A percentile compares a stretch with the other conserved stretches of the same genome.
Conservation (phyloP, 768 basidiomycete genomes). For the Amyloporia xantha region DNA sequence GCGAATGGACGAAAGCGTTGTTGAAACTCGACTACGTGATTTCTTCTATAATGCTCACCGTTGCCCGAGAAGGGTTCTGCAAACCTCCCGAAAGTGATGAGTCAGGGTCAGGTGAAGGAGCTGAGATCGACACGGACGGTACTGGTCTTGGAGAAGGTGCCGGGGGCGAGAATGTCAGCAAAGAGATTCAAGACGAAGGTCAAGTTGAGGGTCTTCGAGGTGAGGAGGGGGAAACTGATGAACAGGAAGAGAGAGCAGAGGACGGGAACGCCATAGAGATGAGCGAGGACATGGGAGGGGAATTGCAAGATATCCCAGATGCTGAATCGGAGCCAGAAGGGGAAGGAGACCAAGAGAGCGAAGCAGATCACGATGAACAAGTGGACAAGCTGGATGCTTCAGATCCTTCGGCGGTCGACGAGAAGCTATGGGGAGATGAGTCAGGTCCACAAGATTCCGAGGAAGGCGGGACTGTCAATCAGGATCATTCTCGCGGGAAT, state of each 20-base stretch:
- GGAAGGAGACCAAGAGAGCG: slow-evolving; percentile 43
- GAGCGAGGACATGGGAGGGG: slow-evolving; percentile 83
- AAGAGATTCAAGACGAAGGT: slow-evolving; percentile 93
- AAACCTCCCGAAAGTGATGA: slow-evolving; percentile 73
- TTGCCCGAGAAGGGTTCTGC: slow-evolving; percentile 89
- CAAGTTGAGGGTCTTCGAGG: slow-evolving; percentile 91
- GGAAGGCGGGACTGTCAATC: slow-evolving; percentile 49
- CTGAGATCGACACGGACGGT: slow-evolving; percentile 54
- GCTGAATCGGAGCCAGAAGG: slow-evolving; percentile 44
- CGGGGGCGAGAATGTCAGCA: slow-evolving; percentile 83
- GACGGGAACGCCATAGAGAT: slow-evolving; percentile 85
- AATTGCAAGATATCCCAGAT: slow-evolving; percentile 77
- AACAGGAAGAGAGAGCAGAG: slow-evolving; percentile 41
- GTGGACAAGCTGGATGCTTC: slow-evolving; percentile 74
- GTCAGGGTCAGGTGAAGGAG: slow-evolving; percentile 40
- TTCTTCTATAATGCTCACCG: slow-evolving; percentile 61
- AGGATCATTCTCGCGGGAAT: slow-evolving; percentile 53
- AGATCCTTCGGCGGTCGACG: slow-evolving; percentile 84
- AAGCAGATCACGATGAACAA: slow-evolving; percentile 74
- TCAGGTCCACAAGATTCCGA: slow-evolving; percentile 46
- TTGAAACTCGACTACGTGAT: slow-evolving; percentile 84
- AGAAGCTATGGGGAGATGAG: slow-evolving; percentile 96
- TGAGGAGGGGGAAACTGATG: slow-evolving; percentile 44
- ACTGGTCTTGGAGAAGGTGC: slow-evolving; percentile 85
- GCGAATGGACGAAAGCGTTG: slow-evolving; percentile 64